Percentiles rank a stretch among this genome's conserved stretches.
phyloP scores from a whole-genome alignment of 2,329 filamentous ascomycete species.

The Colletotrichum echinochloae region DNA sequence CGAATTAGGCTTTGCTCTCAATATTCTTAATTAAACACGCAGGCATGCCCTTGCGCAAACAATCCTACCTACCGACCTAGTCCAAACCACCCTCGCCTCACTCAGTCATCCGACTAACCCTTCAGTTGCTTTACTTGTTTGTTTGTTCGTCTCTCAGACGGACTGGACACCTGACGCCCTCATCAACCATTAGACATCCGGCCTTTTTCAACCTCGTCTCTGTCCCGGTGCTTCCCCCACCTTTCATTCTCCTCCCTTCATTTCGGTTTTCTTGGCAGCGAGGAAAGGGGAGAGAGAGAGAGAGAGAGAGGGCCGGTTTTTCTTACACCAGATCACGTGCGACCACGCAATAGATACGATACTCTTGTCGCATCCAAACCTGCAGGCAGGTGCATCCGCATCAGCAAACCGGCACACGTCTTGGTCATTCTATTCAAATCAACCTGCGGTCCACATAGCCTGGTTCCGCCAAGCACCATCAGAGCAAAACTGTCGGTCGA shows the following conservation, averaged over 20 bases:
- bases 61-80: not conserved
- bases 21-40: not conserved
- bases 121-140: not conserved
- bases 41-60: not conserved
- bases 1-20: not conserved
- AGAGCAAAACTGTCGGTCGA: not conserved
- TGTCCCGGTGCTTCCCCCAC: not conserved
- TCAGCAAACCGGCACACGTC: not conserved
- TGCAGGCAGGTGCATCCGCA: not conserved
- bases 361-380: constrained; percentile 12
- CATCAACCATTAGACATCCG: not conserved
- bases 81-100: not conserved
- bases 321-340: constrained; percentile 36
- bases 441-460: not conserved
- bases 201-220: not conserved
- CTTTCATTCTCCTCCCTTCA: not conserved
- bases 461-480: not conserved
- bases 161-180: not conserved
- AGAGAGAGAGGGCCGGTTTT: not conserved
- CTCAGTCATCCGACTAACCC: not conserved
- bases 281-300: not conserved
- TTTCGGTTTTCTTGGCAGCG: not conserved
- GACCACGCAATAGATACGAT: constrained; percentile 37
- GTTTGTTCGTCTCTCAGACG: not conserved
- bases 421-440: not conserved